These are phyloP conservation scores for Coemansia sp. DNA, from an alignment of 192 early-diverging fungal genomes.

Conservation along the genomic window DNA sequence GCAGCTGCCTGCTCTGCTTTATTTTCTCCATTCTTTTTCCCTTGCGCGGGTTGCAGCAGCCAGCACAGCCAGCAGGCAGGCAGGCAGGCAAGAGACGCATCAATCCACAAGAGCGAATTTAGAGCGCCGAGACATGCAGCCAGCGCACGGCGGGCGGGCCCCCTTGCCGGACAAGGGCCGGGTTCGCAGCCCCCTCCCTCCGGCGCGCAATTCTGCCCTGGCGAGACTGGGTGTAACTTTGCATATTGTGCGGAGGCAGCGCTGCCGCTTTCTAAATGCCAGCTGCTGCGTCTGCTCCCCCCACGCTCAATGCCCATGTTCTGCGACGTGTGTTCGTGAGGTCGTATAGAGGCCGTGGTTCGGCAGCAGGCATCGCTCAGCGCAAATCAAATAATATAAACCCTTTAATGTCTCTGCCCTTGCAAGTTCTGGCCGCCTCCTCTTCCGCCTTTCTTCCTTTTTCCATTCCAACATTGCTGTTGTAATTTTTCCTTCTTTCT, in stretches of 20 bases:
- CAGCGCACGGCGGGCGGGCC: not conserved
- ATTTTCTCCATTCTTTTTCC: slow-evolving; percentile 9
- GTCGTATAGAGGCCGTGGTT: not conserved
- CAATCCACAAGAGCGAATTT: slow-evolving; percentile 10
- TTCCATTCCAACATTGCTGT: not conserved
- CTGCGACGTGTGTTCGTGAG: not conserved
- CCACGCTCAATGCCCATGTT: not conserved
- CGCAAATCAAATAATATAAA: slow-evolving; percentile 12
- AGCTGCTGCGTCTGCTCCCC: not conserved
- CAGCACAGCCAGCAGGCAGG: slow-evolving; percentile 9
- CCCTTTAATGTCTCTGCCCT: not conserved
- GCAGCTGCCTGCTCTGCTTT: not conserved
- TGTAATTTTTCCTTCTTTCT: not conserved
- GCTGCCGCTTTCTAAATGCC: not conserved
- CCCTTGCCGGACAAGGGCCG: not conserved
- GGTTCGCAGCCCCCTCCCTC: not conserved
- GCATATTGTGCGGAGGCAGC: slow-evolving; percentile 4
- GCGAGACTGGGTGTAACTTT: slow-evolving; percentile 1
- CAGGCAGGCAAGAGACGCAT: slow-evolving; percentile 1
- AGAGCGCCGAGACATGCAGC: not conserved
- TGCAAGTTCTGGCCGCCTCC: not conserved
- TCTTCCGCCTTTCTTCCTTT: not conserved
- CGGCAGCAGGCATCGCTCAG: not conserved
- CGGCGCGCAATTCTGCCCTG: not conserved
- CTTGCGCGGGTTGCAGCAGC: slow-evolving; percentile 12